Evolutionary conservation across 2,329 filamentous ascomycete genomes (phyloP).

Genomic region (Phialocephala sp.): DNA sequence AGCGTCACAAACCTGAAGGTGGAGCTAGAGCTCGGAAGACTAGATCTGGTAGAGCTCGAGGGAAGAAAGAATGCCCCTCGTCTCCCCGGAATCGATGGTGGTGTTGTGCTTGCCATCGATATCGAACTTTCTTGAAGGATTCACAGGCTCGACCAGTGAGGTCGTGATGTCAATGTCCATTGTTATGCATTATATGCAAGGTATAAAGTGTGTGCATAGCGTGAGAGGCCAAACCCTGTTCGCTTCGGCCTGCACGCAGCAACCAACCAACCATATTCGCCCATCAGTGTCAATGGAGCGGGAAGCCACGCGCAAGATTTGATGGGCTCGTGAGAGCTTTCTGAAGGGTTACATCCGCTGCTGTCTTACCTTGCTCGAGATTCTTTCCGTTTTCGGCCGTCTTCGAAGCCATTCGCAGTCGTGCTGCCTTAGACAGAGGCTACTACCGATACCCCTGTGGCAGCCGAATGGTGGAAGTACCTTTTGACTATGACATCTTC

Average conservation of each 20-base stretch:
- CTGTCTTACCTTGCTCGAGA: conserved; percentile 13
- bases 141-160: conserved; percentile 22
- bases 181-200: conserved; percentile 35
- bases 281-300: not conserved
- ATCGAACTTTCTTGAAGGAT: conserved; percentile 28
- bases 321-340: conserved; percentile 13
- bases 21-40: conserved; percentile 6
- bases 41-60: not conserved
- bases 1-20: conserved; percentile 7
- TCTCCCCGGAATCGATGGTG: conserved; percentile 8
- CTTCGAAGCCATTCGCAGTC: conserved; percentile 14
- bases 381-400: conserved; percentile 10
- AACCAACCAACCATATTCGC: conserved; percentile 19
- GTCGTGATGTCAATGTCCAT: conserved; percentile 13
- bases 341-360: conserved; percentile 21
- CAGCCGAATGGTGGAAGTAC: conserved; percentile 13
- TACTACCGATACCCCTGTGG: conserved; percentile 9
- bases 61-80: conserved; percentile 9
- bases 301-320: conserved; percentile 12
- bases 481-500: conserved; percentile 20
- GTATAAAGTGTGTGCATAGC: conserved; percentile 18
- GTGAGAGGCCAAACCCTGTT: conserved; percentile 12
- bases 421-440: conserved; percentile 12
- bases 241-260: conserved; percentile 7
- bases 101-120: not conserved